Percentiles rank a stretch among this genome's conserved stretches.
Evolutionary conservation across 805 yeast species (phyloP).

Genomic region (Lachancea meyersii): DNA sequence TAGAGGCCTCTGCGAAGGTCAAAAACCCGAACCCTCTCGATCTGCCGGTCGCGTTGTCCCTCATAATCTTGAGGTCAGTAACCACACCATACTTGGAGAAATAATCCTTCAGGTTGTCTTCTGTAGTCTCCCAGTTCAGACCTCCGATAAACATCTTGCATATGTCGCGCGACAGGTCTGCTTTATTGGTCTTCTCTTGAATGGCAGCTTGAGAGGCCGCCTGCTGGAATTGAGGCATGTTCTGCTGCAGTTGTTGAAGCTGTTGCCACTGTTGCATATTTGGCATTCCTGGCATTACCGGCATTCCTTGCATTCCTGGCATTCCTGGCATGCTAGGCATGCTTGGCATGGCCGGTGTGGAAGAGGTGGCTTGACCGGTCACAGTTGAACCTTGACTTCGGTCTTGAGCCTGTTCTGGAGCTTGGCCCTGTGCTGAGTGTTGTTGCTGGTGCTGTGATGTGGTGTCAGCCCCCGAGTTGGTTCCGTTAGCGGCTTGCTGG

Average conservation of each 20-base stretch:
- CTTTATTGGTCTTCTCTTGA: conserved; percentile 30
- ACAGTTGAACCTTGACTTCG: neutral
- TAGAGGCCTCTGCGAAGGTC: conserved; percentile 72
- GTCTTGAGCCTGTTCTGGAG: neutral
- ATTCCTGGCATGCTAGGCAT: conserved; percentile 15
- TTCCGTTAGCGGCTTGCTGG: conserved; percentile 22
- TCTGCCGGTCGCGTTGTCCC: conserved; percentile 78
- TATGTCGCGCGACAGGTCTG: conserved; percentile 59
- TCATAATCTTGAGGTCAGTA: conserved; percentile 84
- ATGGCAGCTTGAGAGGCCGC: conserved; percentile 14
- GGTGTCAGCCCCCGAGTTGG: conserved; percentile 10
- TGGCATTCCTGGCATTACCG: conserved; percentile 13
- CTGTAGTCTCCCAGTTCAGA: conserved; percentile 95
- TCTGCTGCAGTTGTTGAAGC: conserved; percentile 29
- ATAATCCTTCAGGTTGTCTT: conserved; percentile 74
- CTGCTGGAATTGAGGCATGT: conserved; percentile 31
- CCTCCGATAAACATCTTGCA: conserved; percentile 97
- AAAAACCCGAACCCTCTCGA: conserved; percentile 94
- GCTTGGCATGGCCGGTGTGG: conserved; percentile 18
- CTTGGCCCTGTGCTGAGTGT: conserved; percentile 4
- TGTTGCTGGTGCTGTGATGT: conserved; percentile 3
- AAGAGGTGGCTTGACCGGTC: neutral
- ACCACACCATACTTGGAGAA: conserved; percentile 87
- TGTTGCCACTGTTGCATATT: conserved; percentile 12
- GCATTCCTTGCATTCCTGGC: conserved; percentile 19